Evolutionary conservation across 2,329 filamentous ascomycete genomes (phyloP), one percentile per base, ranked within the genome.

Genomic region (Colletotrichum orbiculare): DNA sequence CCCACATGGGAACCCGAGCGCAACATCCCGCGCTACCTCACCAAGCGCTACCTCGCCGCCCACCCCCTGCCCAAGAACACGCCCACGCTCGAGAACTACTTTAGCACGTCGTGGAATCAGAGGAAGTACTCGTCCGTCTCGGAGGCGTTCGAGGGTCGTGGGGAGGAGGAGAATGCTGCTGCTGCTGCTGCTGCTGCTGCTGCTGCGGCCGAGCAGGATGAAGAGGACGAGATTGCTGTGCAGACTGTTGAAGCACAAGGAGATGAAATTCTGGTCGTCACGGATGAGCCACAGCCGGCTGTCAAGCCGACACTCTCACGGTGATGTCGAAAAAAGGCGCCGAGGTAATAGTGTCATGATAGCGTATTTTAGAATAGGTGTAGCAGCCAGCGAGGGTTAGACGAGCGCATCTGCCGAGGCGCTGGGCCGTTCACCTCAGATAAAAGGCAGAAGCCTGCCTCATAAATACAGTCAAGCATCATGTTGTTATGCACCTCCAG

Each of bases 1-100:
- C 83, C 84, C 0, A 84, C 85, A 0, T 88, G 86, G 86, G 86
- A 88, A 69, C 85, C 85, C 0, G 80, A 83, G 67, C 78, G 79
- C 4, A 85, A 87, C 56, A 79, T 88, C 2, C 73, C 82, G 0
- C 60, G 71, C 0, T 63, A 63, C 0, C 70, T 87, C 43, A 74
- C 86, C 2, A 74, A 72, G 7, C 74, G 73, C 2, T 88, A 82
- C 61, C 67, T 79, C 6, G 63, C 74, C 8, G 78, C 77, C 53
- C 68, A 69, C 11, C 57, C 48, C 3, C 74, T 69, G 17, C 46
- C 45, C 9, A 48, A n/a, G 46, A 35, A 8, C 13, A 35, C 25
- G 37, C 37, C 25, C 6, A 46, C 33, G 8, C 12, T 39, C 8
- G 55, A 50, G 25, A 67, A 67, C 17, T 45, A 60, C 15, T 37